Conservation (phyloP, 768 basidiomycete species). For the Naematelia encephala region DNA sequence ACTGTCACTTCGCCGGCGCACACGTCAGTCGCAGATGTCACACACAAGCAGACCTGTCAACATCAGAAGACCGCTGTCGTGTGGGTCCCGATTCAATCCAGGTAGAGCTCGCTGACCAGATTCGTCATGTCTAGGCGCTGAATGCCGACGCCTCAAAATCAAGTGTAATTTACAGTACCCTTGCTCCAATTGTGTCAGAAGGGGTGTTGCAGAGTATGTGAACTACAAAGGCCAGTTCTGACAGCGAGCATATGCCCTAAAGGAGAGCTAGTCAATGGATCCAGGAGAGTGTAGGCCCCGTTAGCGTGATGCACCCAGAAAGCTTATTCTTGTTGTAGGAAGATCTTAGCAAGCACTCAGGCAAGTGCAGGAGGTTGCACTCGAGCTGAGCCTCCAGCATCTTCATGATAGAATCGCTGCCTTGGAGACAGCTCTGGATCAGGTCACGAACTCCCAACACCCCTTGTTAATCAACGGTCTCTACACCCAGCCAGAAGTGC, state of each 20-base stretch:
- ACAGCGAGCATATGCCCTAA: constrained; percentile 8
- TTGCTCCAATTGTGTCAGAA: constrained; percentile 4
- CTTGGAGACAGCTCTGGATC: constrained; percentile 7
- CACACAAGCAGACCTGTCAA: no score
- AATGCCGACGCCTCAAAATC: constrained; percentile 16
- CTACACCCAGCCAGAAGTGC: no score
- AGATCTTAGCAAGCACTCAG: no score
- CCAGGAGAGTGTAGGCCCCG: background rate
- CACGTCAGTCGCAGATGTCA: no score
- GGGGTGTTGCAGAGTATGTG: constrained; percentile 7
- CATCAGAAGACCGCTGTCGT: no score
- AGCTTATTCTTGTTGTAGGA: no score
- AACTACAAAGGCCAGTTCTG: background rate
- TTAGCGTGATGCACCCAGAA: no score
- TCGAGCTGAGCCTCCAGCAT: background rate
- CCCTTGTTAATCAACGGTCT: background rate
- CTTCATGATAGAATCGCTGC: constrained; percentile 9
- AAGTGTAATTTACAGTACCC: constrained; percentile 10
- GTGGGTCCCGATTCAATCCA: no score
- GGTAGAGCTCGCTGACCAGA: no score
- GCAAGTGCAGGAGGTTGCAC: background rate
- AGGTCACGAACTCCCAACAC: background rate
- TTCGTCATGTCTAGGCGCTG: no score
- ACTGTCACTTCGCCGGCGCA: no score
- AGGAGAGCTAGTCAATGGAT: constrained; percentile 9